These are phyloP conservation scores for Dianthus caryophyllus DNA, from an alignment of 148 eudicot genomes.

Conservation along the genomic window DNA sequence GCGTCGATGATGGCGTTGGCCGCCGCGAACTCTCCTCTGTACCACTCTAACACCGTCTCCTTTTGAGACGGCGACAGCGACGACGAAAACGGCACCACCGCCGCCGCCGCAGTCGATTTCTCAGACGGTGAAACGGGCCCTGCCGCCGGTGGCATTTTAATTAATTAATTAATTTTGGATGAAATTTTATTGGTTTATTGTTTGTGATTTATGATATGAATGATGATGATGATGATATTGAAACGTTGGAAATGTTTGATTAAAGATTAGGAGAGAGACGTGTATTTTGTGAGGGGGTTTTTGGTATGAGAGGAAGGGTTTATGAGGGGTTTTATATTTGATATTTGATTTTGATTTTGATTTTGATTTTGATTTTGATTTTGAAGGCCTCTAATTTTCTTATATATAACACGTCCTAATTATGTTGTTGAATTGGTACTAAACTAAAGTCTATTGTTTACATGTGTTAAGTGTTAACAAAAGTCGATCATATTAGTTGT, in stretches of 20 bases:
- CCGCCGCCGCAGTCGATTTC: conserved; percentile 21
- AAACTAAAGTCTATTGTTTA: too few species aligned
- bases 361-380: too few species aligned
- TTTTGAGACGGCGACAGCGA: conserved; percentile 31
- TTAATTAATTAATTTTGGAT: background rate
- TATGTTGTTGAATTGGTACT: too few species aligned
- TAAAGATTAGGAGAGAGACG: too few species aligned
- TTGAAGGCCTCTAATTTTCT: too few species aligned
- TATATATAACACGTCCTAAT: too few species aligned
- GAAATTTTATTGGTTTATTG: background rate
- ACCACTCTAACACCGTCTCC: conserved; percentile 75
- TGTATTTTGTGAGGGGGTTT: background rate
- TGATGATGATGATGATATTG: too few species aligned
- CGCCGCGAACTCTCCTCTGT: conserved; percentile 87
- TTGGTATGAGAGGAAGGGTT: conserved; percentile 27
- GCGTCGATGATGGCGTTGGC: conserved; percentile 90
- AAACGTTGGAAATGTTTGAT: background rate
- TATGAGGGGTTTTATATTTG: conserved; percentile 22
- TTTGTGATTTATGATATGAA: too few species aligned
- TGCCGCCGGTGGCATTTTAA: conserved; percentile 60
- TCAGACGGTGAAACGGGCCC: conserved; percentile 36
- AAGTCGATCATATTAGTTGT: too few species aligned
- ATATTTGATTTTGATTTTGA: background rate
- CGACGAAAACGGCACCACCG: conserved; percentile 34
- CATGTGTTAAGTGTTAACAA: too few species aligned